A percentile compares a stretch with the other conserved stretches of the same genome.
Conservation (phyloP, 2,329 filamentous ascomycete species). For the Fusarium foetens region DNA sequence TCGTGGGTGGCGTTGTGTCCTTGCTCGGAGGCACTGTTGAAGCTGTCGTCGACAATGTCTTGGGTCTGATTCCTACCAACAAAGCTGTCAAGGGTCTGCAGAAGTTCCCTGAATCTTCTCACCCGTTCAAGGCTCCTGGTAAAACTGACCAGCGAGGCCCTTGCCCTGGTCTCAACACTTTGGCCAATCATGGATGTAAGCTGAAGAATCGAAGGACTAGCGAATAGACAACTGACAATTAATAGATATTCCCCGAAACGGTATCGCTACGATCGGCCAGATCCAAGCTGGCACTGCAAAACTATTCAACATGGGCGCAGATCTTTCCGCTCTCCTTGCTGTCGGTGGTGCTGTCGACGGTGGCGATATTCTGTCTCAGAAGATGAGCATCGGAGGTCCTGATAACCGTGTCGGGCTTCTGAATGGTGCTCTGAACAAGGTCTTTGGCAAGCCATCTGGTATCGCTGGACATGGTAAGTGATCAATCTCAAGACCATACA, state of each 20-base stretch:
- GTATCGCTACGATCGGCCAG: constrained; percentile 23
- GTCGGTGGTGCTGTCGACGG: constrained; percentile 17
- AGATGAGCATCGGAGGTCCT: constrained; percentile 28
- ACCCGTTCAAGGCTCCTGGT: constrained; percentile 11
- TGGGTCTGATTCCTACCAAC: constrained; percentile 22
- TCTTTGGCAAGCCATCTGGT: constrained; percentile 26
- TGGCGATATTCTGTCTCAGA: constrained; percentile 24
- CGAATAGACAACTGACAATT: background rate
- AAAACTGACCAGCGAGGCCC: constrained; percentile 26
- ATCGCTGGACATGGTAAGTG: constrained; percentile 18
- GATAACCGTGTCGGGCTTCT: constrained; percentile 14
- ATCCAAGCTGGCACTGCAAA: constrained; percentile 23
- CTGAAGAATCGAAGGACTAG: fast-evolving
- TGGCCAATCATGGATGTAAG: constrained; percentile 27
- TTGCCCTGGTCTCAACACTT: constrained; percentile 21
- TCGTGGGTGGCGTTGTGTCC: constrained; percentile 3
- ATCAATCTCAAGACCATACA: fast-evolving
- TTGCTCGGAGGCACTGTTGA: constrained; percentile 22
- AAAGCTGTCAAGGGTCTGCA: constrained; percentile 25
- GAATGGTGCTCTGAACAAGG: constrained; percentile 18
- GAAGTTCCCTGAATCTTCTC: constrained; percentile 16
- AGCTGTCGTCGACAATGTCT: constrained; percentile 13
- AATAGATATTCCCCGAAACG: constrained; percentile 19
- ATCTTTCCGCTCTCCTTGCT: constrained; percentile 14
- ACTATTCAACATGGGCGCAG: constrained; percentile 26